These are phyloP conservation scores for Penicillium pancosmium DNA, from an alignment of 495 filamentous ascomycete genomes.

Conservation along the genomic window DNA sequence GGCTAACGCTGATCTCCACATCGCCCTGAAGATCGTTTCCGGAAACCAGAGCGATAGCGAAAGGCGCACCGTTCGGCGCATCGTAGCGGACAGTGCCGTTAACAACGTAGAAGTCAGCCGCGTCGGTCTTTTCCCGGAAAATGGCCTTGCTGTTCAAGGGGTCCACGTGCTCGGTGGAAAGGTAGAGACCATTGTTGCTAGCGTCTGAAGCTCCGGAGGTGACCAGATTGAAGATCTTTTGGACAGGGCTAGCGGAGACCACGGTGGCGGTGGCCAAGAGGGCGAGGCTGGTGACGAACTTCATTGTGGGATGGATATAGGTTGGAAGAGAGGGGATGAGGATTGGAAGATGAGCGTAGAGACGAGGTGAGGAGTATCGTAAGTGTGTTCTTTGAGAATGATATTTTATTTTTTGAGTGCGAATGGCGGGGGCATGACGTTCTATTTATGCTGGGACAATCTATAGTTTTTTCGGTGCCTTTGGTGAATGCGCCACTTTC, in stretches of 20 bases:
- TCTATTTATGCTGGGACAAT: conserved; percentile 5
- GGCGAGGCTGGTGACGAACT: conserved; percentile 21
- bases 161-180: conserved; percentile 17
- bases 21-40: conserved; percentile 7
- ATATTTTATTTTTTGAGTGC: not conserved
- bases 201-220: conserved; percentile 21
- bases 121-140: conserved; percentile 14
- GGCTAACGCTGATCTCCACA: conserved; percentile 30
- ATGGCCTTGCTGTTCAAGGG: conserved; percentile 27
- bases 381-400: not conserved
- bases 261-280: conserved; percentile 20
- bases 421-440: conserved; percentile 7
- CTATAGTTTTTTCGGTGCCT: not conserved
- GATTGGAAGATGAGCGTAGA: conserved; percentile 2
- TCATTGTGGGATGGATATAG: conserved; percentile 23
- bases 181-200: conserved; percentile 20
- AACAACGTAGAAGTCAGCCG: conserved; percentile 19
- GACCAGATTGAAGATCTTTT: conserved; percentile 24
- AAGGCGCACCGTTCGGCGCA: conserved; percentile 16
- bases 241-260: conserved; percentile 20
- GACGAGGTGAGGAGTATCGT: not conserved
- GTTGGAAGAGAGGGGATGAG: not conserved
- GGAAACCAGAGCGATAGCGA: conserved; percentile 21
- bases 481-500: not conserved
- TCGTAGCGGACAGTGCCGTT: conserved; percentile 23